Evolutionary conservation across 441 rosid genomes (phyloP), one percentile per base, ranked within the genome.

Genomic region (Pelargonium citronellum): DNA sequence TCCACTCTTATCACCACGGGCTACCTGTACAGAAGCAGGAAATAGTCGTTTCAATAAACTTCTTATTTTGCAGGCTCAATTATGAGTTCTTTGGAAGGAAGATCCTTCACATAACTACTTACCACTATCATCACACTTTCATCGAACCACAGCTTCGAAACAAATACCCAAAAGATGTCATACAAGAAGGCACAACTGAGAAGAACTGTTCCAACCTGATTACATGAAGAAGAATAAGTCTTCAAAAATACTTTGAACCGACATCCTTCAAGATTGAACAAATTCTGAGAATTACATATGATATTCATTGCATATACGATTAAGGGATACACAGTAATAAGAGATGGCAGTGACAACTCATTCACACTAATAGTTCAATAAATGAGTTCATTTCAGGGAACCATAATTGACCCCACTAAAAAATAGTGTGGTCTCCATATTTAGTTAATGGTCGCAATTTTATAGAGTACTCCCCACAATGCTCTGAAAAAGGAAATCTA

Each of bases 71-170:
- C 37, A 4, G 13, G 11, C 19, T 6, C 37, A 3, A n/a, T 4
- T 10, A 60, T 8, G 15, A 60, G 37, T 60, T 30, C 37, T 60
- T 60, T 12, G 5, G n/a, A 64, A 47, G 41, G 9, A 73, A 44
- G 10, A 11, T 63, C 68, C 43, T 57, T 67, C 64, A 61, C 49
- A 74, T 19, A 70, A 79, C 71, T 75, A 81, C 91, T 82, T 80
- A 92, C 97, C 79, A 87, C 97, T 74, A 92, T 90, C 97, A 92
- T 92, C 68, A 92, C 97, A 20, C 97, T 92, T 82, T 90, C 95
- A n/a, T 88, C 81, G 82, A 92, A 92, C 83, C 86, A 69, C 84
- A 82, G 82, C 84, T 88, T 90, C 53, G 95, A 92, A 75, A 87
- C 83, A 69, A 92, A 90, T 71, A 92, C 96, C 98, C 98, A 90